Base-by-base conservation (phyloP, 75 land plant species). In the Cunninghamia lanceolata region DNA sequence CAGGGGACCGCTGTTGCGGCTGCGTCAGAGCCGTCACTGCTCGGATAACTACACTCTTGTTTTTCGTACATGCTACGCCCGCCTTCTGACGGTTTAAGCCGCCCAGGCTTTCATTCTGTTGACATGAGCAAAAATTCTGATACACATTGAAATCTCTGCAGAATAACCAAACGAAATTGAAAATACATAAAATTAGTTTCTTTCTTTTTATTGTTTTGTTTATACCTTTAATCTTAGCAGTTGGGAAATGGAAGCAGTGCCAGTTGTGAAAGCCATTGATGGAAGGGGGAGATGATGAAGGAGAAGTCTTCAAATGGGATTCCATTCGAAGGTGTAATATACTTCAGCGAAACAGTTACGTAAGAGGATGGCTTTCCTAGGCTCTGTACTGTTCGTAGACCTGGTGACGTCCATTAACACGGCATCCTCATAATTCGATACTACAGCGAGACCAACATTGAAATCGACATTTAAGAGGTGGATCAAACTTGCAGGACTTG, bases 1-100 rank as follows among this genome's bases (percentile, higher is more conserved):
- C 89, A 77, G 94, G 94, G 56, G 93, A 59, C 16, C 95, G 93
- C 35, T 88, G 88, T 34, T 91, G 92, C 39, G 87, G 56, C 84
- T 88, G 94, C 4, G 91, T 87, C 66, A 94, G 94, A 8, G 95
- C 92, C 88, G 78, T 84, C 52, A 92, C 94, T 10, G 94, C 87
- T 17, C 35, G 83, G 36, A 90, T 90, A 42, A 36, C 15, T 35
- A 3, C 14, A 36, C n/a, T 32, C 45, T 6, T 32, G 15, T 39
- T 82, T n/a, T 45, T 75, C 30, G 28, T 39, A 14, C 28, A 76
- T 77, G 83, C 82, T 0, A 11, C 19, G 10, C 43, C 13, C 10
- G 28, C 76, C 39, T 36, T 59, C 56, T 53, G 56, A 9, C 32
- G 28, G 74, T 34, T 83, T 78, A 39, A 21, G 43, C 39, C 43